These are phyloP conservation scores for Colletotrichum aenigma DNA, from an alignment of 2,329 filamentous ascomycete genomes.

Conservation along the genomic window DNA sequence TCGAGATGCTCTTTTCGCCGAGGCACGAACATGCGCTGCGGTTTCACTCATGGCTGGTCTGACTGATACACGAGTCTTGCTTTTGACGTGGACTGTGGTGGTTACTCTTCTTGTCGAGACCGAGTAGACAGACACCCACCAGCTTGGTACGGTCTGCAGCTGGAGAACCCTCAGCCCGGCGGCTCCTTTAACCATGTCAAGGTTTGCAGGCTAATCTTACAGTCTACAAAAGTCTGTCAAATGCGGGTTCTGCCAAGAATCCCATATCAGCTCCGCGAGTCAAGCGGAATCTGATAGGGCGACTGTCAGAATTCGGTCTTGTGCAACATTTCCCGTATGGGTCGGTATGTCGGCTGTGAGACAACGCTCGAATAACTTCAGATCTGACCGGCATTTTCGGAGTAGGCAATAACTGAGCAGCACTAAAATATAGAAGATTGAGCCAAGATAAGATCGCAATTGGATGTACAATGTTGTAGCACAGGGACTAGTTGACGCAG, in stretches of 20 bases:
- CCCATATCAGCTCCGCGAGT: slow-evolving; percentile 4
- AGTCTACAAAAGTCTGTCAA: background rate
- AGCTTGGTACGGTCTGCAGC: background rate
- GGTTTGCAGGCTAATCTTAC: background rate
- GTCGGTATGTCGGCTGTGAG: background rate
- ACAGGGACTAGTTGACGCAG: too few relatives aligned
- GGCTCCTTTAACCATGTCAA: background rate
- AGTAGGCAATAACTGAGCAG: rapidly evolving
- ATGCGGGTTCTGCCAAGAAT: slow-evolving; percentile 2
- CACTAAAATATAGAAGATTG: rapidly evolving
- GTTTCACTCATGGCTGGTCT: background rate
- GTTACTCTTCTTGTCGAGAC: background rate
- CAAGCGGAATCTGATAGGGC: background rate
- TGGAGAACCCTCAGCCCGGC: background rate
- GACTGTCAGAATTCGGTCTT: background rate
- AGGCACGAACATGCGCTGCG: background rate
- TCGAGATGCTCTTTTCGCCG: background rate
- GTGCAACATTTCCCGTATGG: background rate
- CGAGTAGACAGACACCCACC: background rate
- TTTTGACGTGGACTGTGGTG: background rate
- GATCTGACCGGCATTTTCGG: background rate
- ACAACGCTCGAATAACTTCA: background rate
- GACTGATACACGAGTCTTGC: background rate
- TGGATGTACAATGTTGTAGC: too few relatives aligned
- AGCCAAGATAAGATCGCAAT: background rate